A percentile compares a stretch with the other conserved stretches of the same genome.
These are phyloP conservation scores for Dittrichia graveolens DNA, from an alignment of 129 eudicot species.

Conservation along the genomic window DNA sequence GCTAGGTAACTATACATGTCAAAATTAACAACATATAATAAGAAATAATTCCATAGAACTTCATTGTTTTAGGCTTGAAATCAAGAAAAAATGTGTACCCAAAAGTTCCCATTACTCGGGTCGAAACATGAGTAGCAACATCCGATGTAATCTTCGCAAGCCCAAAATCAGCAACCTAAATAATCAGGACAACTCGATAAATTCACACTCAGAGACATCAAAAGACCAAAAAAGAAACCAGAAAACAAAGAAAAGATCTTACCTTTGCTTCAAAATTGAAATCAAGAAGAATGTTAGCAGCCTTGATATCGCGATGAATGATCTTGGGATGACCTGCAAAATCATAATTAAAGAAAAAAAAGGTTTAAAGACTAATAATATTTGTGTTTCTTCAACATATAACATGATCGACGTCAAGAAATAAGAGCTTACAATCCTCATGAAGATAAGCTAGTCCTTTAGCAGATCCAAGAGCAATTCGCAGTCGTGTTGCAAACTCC, in stretches of 20 bases:
- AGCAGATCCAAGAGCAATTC: slow-evolving; percentile 89
- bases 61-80: background rate
- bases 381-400: background rate
- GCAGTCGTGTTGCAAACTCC: slow-evolving; percentile 76
- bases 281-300: slow-evolving; percentile 86
- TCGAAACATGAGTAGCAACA: slow-evolving; percentile 84
- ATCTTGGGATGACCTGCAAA: slow-evolving; percentile 90
- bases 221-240: background rate
- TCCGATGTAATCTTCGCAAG: slow-evolving; percentile 87
- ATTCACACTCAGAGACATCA: slow-evolving; percentile 5
- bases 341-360: background rate
- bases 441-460: slow-evolving; percentile 93
- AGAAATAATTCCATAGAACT: background rate
- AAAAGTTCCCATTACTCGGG: slow-evolving; percentile 96
- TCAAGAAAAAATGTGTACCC: slow-evolving; percentile 56
- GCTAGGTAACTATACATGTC: slow-evolving; percentile 70
- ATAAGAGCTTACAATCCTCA: slow-evolving; percentile 76
- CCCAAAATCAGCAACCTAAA: slow-evolving; percentile 99
- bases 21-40: background rate
- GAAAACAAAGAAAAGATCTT: background rate
- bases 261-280: slow-evolving; percentile 88
- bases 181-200: slow-evolving; percentile 4
- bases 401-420: background rate
- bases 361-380: background rate
- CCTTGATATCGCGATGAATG: slow-evolving; percentile 96